These are phyloP conservation scores for Syzygium oleosum DNA, from an alignment of 345 rosid species.

Conservation along the genomic window DNA sequence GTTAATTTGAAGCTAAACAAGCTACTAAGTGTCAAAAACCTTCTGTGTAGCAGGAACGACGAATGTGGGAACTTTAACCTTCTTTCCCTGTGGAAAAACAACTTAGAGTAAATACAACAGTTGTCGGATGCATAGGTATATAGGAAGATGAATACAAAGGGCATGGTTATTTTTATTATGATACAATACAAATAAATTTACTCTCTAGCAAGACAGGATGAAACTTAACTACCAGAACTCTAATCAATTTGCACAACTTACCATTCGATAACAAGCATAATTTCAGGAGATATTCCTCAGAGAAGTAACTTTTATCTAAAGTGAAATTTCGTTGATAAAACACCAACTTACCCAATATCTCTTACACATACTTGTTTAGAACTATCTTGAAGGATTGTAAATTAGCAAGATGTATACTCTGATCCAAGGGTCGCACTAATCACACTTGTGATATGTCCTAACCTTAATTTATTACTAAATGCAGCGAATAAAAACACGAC, in stretches of 20 bases:
- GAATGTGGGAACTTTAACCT: conserved; percentile 94
- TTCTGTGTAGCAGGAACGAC: conserved; percentile 96
- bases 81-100: conserved; percentile 51
- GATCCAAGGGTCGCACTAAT: neutral
- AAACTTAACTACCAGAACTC: neutral
- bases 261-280: neutral
- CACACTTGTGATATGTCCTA: neutral
- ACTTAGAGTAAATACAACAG: neutral
- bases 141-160: neutral
- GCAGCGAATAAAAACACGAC: neutral
- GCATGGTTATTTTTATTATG: neutral
- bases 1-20: neutral
- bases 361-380: neutral
- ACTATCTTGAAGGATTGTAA: neutral
- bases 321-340: neutral
- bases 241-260: neutral
- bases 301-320: neutral
- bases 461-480: neutral
- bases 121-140: neutral
- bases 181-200: neutral
- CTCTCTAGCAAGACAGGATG: neutral
- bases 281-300: neutral
- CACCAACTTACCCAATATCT: neutral
- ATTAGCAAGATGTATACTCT: neutral
- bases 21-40: conserved; percentile 21